Evolutionary conservation across 2,329 filamentous ascomycete genomes (phyloP).

Genomic region (Pseudogymnoascus sp.): DNA sequence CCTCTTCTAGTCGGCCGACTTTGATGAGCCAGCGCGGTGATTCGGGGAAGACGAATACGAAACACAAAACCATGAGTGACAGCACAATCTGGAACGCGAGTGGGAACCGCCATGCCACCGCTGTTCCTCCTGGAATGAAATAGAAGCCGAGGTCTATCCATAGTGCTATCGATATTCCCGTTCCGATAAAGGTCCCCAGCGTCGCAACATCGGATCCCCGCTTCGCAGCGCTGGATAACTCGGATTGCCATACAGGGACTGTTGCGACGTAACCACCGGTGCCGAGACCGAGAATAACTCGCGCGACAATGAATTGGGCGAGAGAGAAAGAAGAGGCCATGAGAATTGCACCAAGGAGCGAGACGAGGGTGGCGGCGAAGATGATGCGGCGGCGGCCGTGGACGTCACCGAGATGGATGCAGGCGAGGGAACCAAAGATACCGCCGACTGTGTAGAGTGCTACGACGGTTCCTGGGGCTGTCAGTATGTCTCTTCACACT

Average conservation of each 20-base stretch:
- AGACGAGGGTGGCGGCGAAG: conserved; percentile 32
- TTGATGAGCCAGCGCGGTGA: conserved; percentile 32
- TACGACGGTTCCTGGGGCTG: conserved; percentile 26
- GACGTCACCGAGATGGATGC: conserved; percentile 31
- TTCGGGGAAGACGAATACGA: conserved; percentile 31
- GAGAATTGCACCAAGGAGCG: conserved; percentile 36
- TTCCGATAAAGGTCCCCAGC: conserved; percentile 29
- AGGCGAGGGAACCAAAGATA: conserved; percentile 30
- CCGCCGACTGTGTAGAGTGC: conserved; percentile 32
- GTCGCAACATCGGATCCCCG: conserved; percentile 36
- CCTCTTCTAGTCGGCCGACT: conserved; percentile 29
- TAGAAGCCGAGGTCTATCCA: conserved; percentile 39
- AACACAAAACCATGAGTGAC: conserved; percentile 27
- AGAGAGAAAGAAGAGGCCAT: conserved; percentile 32
- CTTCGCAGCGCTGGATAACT: conserved; percentile 32
- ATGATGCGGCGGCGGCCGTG: conserved; percentile 36
- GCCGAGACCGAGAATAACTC: conserved; percentile 33
- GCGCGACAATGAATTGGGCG: conserved; percentile 35
- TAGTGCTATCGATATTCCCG: conserved; percentile 33
- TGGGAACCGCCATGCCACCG: conserved; percentile 30
- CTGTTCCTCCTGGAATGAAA: conserved; percentile 24
- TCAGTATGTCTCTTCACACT: conserved; percentile 11
- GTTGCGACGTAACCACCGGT: conserved; percentile 33
- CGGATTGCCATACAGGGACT: conserved; percentile 34
- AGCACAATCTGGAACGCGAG: conserved; percentile 30